Evolutionary conservation across 768 basidiomycete genomes (phyloP).

Genomic region (Kwoniella sp.): DNA sequence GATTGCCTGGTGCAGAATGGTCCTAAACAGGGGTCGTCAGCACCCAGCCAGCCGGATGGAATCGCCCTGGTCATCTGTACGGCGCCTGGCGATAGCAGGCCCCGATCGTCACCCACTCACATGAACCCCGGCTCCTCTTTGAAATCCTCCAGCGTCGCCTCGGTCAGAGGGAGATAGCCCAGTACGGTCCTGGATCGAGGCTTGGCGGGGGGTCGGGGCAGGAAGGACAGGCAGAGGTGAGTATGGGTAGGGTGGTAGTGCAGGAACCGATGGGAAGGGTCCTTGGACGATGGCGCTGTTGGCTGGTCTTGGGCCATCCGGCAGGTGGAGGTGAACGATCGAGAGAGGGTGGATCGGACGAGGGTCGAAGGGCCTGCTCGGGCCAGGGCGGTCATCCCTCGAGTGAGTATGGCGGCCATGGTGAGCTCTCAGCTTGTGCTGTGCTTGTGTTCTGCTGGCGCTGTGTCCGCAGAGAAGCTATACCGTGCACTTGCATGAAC

Average conservation of each 20-base stretch:
- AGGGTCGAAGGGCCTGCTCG: too few species aligned
- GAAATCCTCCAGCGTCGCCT: slow-evolving; percentile 40
- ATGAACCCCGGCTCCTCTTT: slow-evolving; percentile 37
- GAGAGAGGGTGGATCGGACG: neutral
- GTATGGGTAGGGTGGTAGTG: slow-evolving; percentile 38
- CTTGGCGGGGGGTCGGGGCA: slow-evolving; percentile 28
- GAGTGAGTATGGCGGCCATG: too few species aligned
- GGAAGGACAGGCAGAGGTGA: slow-evolving; percentile 38
- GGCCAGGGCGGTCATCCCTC: too few species aligned
- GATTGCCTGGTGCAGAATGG: slow-evolving; percentile 33
- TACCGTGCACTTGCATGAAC: too few species aligned
- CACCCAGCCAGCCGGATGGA: too few species aligned
- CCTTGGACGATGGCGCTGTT: slow-evolving; percentile 20
- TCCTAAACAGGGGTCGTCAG: slow-evolving; percentile 8
- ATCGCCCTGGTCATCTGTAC: too few species aligned
- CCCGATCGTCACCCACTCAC: slow-evolving; percentile 22
- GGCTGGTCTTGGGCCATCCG: neutral
- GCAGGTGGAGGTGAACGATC: neutral
- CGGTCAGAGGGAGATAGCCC: slow-evolving; percentile 37
- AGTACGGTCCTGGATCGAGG: slow-evolving; percentile 33
- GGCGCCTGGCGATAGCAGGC: too few species aligned
- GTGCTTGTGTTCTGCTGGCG: neutral
- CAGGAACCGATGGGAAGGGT: slow-evolving; percentile 44
- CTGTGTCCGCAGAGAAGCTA: neutral
- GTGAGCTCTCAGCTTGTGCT: too few species aligned